phyloP scores from a whole-genome alignment of 139 green algal genomes.

The Chlorella sorokiniana region DNA sequence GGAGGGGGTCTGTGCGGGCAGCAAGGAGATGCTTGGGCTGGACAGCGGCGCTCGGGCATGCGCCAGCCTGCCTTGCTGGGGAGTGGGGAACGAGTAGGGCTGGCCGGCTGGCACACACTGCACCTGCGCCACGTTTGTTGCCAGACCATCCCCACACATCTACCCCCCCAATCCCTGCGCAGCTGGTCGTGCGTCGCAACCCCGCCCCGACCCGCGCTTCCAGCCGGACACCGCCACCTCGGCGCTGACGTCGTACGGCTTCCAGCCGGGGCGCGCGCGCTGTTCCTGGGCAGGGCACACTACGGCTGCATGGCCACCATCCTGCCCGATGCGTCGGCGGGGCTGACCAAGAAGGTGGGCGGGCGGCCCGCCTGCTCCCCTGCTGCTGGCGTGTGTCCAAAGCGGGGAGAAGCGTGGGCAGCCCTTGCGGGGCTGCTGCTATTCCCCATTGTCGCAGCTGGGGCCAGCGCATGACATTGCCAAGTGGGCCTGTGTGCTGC shows the following conservation, averaged over 20 bases:
- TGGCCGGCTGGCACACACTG: background rate
- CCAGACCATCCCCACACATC: background rate
- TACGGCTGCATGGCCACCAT: constrained; percentile 82
- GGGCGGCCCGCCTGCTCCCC: background rate
- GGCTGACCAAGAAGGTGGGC: constrained; percentile 48
- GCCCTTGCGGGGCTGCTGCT: no score
- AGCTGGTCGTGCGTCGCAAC: constrained; percentile 60
- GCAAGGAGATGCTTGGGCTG: no score
- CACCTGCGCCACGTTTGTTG: background rate
- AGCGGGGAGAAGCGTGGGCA: no score
- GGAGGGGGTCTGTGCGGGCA: background rate
- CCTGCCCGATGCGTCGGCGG: constrained; percentile 51
- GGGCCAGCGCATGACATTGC: background rate
- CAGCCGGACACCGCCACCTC: constrained; percentile 41
- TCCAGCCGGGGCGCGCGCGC: constrained; percentile 42
- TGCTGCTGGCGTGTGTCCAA: no score
- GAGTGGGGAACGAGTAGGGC: no score
- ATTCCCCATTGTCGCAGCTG: no score
- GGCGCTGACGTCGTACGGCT: constrained; percentile 2
- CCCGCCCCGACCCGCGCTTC: constrained; percentile 55
- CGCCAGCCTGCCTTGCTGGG: no score
- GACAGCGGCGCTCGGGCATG: no score
- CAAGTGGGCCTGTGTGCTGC: background rate
- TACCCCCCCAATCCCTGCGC: background rate
- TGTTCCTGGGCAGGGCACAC: constrained; percentile 79